Evolutionary conservation across 768 basidiomycete genomes (phyloP).

Genomic region (Amanita thiersii): DNA sequence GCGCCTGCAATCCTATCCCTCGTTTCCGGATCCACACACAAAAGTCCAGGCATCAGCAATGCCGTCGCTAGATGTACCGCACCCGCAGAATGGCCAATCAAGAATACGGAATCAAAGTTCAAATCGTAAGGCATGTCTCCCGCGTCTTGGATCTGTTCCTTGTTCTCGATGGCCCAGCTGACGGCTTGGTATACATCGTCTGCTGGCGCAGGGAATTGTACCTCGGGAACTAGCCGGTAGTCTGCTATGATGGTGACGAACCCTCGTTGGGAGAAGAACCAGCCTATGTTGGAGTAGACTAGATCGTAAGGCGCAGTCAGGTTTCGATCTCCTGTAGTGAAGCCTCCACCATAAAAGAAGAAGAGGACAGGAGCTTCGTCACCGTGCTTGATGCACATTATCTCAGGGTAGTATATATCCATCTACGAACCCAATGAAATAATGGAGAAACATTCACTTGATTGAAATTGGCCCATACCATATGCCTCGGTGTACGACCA

Average conservation of each 20-base stretch:
- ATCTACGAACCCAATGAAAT: conserved; percentile 28
- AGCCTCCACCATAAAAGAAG: conserved; percentile 64
- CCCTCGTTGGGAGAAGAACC: conserved; percentile 53
- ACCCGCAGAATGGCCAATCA: conserved; percentile 61
- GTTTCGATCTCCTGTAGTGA: conserved; percentile 40
- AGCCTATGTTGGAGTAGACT: conserved; percentile 46
- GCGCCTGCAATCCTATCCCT: conserved; percentile 32
- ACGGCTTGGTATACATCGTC: conserved; percentile 57
- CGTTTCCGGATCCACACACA: conserved; percentile 16
- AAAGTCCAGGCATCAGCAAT: conserved; percentile 28
- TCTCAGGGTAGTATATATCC: conserved; percentile 52
- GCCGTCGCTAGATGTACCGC: conserved; percentile 40
- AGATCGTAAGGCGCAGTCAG: conserved; percentile 39
- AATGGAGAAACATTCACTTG: not conserved
- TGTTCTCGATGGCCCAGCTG: conserved; percentile 38
- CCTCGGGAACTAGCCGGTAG: conserved; percentile 55
- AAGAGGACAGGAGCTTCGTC: conserved; percentile 39
- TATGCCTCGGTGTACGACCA: conserved; percentile 3
- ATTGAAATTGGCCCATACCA: not conserved
- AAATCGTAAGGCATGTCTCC: conserved; percentile 14
- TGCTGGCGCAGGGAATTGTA: conserved; percentile 44
- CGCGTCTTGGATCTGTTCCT: conserved; percentile 12
- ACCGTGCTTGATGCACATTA: conserved; percentile 19
- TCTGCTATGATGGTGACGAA: conserved; percentile 61
- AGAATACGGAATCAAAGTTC: conserved; percentile 32